Conservation (phyloP, 2,329 filamentous ascomycete genomes). For the Colletotrichum lindemuthianum region DNA sequence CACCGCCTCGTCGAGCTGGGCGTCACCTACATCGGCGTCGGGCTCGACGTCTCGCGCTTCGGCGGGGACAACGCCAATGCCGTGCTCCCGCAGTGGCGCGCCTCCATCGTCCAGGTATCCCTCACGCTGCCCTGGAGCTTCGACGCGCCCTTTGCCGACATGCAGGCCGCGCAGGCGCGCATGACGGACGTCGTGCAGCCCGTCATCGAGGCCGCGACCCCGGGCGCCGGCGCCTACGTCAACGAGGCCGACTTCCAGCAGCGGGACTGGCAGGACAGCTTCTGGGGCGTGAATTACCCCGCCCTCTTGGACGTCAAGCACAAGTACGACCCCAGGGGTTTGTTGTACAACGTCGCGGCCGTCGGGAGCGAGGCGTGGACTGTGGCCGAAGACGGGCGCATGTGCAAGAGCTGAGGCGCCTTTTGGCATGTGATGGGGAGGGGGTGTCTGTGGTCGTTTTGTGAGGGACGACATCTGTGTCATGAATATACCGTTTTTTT, state of each 20-base stretch:
- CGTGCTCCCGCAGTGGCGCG: slow-evolving; percentile 54
- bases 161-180: slow-evolving; percentile 33
- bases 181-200: slow-evolving; percentile 44
- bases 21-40: slow-evolving; percentile 32
- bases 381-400: slow-evolving; percentile 35
- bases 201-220: slow-evolving; percentile 43
- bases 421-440: no score
- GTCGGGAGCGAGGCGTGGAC: slow-evolving; percentile 44
- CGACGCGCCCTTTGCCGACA: slow-evolving; percentile 29
- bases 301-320: slow-evolving; percentile 44
- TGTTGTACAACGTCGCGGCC: slow-evolving; percentile 44
- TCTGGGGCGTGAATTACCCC: slow-evolving; percentile 44
- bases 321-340: slow-evolving; percentile 43
- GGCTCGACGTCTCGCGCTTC: slow-evolving; percentile 31
- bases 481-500: background rate
- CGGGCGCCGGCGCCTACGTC: slow-evolving; percentile 42
- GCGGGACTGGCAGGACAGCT: slow-evolving; percentile 43
- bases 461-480: background rate
- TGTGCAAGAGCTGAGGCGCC: slow-evolving; percentile 30
- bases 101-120: slow-evolving; percentile 46
- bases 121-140: slow-evolving; percentile 35
- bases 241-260: slow-evolving; percentile 48
- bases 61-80: slow-evolving; percentile 41
- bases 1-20: slow-evolving; percentile 25
- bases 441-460: background rate